These are phyloP conservation scores for Colletotrichum euphorbiae DNA, from an alignment of 2,329 filamentous ascomycete genomes.

Conservation along the genomic window DNA sequence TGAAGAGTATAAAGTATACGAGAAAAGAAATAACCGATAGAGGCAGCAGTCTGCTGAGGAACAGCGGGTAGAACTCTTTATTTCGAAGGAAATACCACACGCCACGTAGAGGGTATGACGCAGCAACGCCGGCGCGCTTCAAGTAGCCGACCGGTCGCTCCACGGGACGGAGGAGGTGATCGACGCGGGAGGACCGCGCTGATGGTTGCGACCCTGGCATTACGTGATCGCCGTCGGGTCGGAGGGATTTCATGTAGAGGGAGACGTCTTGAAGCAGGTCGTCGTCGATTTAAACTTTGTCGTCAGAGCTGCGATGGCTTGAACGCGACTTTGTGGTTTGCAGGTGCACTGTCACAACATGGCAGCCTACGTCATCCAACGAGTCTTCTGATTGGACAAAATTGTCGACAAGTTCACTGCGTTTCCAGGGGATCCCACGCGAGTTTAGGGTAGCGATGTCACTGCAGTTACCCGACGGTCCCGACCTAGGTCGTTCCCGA, in stretches of 20 bases:
- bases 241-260: background rate
- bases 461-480: too few species aligned
- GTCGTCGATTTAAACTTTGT: constrained; percentile 10
- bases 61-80: constrained; percentile 84
- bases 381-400: constrained; percentile 2
- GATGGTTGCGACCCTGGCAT: constrained; percentile 31
- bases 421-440: background rate
- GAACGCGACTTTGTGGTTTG: background rate
- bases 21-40: constrained; percentile 84
- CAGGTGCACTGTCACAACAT: background rate
- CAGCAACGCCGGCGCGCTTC: constrained; percentile 57
- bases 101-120: constrained; percentile 73
- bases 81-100: constrained; percentile 85
- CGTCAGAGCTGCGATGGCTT: constrained; percentile 1
- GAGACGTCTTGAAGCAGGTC: background rate
- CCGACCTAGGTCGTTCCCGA: too few species aligned
- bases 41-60: constrained; percentile 81
- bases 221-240: background rate
- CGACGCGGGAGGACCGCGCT: constrained; percentile 33
- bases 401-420: background rate
- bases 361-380: constrained; percentile 24
- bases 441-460: too few species aligned
- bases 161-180: constrained; percentile 41
- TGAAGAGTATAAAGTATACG: constrained; percentile 87
- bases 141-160: constrained; percentile 56